Evolutionary conservation across 345 rosid species (phyloP), one percentile per base, ranked within the genome.

Genomic region (Aquilaria sinensis): DNA sequence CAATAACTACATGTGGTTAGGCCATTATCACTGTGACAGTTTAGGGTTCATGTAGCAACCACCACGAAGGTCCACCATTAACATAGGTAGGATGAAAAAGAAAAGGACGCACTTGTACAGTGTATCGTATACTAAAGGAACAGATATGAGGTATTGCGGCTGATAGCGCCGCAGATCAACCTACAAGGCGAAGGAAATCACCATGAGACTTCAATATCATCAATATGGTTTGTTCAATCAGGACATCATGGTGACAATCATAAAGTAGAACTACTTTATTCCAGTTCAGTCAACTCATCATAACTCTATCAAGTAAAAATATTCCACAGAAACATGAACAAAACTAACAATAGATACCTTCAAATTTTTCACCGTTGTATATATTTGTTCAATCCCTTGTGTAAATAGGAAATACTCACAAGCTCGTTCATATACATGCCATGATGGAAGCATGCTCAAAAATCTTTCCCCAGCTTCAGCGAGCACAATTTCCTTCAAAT

Each of bases 391-490:
- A 63, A 80, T 70, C 64, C 97, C 97, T 52, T 61, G 64, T 12
- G 96, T 74, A 68, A 90, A 79, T 63, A 80, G 78, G 73, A 82
- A 88, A 64, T 90, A 90, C 68, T 85, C 96, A 73, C 81, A 74
- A 68, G 90, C 89, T 57, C 97, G 89, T 75, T 90, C 97, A 71
- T 90, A 90, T 2, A 80, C 88, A 81, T 90, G 97, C 97, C 97
- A 88, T 34, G 97, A 81, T 52, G 97, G 97, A 41, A 90, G 71
- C 82, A 90, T 80, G 71, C 96, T 90, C 60, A 90, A 63, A 80
- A 90, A 87, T 76, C 79, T 87, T 67, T 87, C 96, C 45, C 87
- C 85, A 72, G 81, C 83, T 68, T 65, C 56, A 49, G 90, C 81
- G 67, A 92, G 96, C 51, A 87, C 92, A 65, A 76, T 12, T 1